Percentiles rank a stretch among this genome's conserved stretches.
phyloP scores from a whole-genome alignment of 2,329 filamentous ascomycete species.

The Phyllosticta citrichinensis region DNA sequence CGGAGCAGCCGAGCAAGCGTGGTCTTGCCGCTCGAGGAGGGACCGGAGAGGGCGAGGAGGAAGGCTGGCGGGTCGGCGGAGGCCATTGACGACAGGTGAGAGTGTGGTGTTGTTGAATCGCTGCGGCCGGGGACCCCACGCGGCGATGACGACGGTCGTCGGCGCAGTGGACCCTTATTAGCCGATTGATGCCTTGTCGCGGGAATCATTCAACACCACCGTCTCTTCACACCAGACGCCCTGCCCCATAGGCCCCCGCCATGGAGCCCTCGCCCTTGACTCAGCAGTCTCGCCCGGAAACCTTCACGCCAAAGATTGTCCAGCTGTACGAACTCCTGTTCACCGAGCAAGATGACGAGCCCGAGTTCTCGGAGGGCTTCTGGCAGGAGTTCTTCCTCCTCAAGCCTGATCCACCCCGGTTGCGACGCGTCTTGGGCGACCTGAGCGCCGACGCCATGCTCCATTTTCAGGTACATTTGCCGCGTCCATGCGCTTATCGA shows the following conservation, averaged over 20 bases:
- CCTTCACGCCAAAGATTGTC: constrained; percentile 90
- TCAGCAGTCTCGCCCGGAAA: constrained; percentile 79
- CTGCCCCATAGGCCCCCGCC: background rate
- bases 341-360: constrained; percentile 45
- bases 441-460: constrained; percentile 66
- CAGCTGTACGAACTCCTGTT: constrained; percentile 81
- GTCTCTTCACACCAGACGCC: background rate
- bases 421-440: constrained; percentile 60
- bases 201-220: constrained; percentile 8
- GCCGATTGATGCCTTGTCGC: constrained; percentile 2
- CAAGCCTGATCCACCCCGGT: constrained; percentile 60
- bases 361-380: constrained; percentile 75
- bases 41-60: constrained; percentile 75
- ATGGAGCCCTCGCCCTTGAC: constrained; percentile 93
- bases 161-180: background rate
- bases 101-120: constrained; percentile 3
- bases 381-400: constrained; percentile 95
- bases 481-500: background rate
- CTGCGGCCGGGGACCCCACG: background rate
- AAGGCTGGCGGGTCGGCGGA: constrained; percentile 28
- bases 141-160: constrained; percentile 4
- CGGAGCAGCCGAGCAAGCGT: constrained; percentile 79
- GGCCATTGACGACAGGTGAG: background rate
- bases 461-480: constrained; percentile 52
- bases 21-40: constrained; percentile 90